phyloP scores from a whole-genome alignment of 768 basidiomycete species.

The Agrocybe pediades region DNA sequence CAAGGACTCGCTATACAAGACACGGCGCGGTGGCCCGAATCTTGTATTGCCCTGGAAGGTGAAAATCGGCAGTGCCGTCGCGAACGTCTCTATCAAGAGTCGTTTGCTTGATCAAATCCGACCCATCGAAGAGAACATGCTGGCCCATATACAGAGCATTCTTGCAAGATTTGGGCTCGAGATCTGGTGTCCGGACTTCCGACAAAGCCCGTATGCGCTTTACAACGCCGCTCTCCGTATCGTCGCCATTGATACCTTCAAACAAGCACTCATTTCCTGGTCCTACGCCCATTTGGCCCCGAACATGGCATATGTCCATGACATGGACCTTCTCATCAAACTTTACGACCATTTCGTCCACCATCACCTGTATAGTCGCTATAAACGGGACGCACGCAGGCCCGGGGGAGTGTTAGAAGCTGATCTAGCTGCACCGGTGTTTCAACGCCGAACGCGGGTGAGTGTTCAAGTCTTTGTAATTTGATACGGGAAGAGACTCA shows the following conservation, averaged over 20 bases:
- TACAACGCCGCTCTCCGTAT: constrained; percentile 18
- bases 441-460: constrained; percentile 4
- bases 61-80: constrained; percentile 2
- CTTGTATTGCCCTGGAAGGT: background rate
- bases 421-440: background rate
- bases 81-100: constrained; percentile 3
- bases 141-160: constrained; percentile 7
- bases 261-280: constrained; percentile 5
- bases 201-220: constrained; percentile 12
- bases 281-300: background rate
- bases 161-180: constrained; percentile 6
- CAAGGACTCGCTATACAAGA: no score
- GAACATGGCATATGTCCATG: background rate
- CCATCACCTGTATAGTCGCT: background rate
- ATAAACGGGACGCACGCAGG: background rate
- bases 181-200: constrained; percentile 15
- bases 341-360: constrained; percentile 10
- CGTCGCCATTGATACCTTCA: constrained; percentile 11
- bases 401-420: constrained; percentile 3
- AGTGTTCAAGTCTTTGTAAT: background rate
- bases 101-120: constrained; percentile 4
- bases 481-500: background rate
- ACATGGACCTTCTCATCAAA: background rate
- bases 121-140: constrained; percentile 13
- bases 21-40: no score